Evolutionary conservation across 441 rosid species (phyloP), one percentile per base, ranked within the genome.

Genomic region (Flueggea neowawraea): DNA sequence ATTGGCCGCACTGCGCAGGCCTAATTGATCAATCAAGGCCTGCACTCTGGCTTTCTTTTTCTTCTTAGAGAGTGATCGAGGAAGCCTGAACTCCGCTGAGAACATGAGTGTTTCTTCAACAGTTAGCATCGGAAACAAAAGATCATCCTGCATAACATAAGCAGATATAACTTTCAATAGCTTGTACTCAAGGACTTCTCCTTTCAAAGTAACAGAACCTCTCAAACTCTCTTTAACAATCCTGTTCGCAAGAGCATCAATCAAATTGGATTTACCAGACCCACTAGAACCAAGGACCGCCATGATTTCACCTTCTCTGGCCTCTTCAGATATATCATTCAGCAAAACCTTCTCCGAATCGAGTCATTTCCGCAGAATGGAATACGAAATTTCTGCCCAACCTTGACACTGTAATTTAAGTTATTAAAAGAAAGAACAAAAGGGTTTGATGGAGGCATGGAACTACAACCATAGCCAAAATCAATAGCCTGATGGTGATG

Each of bases 101-200:
- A 87, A 87, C 95, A 87, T 89, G 12, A 91, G 63, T 0, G 95
- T 92, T 68, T 89, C 98, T 55, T 89, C 90, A 11, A 92, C 93
- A 0, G 91, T 92, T 12, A 89, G 76, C 98, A 87, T 89, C 0
- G 98, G 95, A 52, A 92, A 92, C 52, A 92, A 72, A 28, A 89
- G 90, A 65, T 92, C 98, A 31, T 89, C 98, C 66, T 89, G 93
- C 98, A 87, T 87, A 6, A 89, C 96, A 63, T 89, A 89, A 62
- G 96, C 96, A 0, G 96, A 91, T 28, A 91, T 91, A 54, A 84
- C 87, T 75, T 86, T 91, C 77, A 80, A 72, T 13, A 91, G 73
- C 47, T 80, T 73, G 0, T 96, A 87, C 55, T 86, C 95, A 59
- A 91, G 73, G 16, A 69, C 76, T 62, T 91, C 90, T 14, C 90